A percentile compares a stretch with the other conserved stretches of the same genome.
Conservation (phyloP, 495 filamentous ascomycete species). For the Astrothelium macrocarpum region DNA sequence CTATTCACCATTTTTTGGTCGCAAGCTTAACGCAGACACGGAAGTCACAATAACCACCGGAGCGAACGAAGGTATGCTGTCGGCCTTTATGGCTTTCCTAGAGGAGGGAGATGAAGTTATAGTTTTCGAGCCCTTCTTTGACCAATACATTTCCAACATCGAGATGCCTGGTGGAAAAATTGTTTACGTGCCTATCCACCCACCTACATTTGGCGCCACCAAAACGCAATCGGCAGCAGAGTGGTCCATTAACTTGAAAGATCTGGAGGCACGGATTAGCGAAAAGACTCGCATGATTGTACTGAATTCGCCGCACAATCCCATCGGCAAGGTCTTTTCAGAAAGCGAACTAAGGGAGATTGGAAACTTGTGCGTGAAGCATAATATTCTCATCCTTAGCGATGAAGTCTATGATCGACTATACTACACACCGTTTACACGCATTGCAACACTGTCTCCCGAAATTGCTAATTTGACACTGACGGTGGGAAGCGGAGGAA, state of each 20-base stretch:
- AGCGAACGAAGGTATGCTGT: constrained; percentile 84
- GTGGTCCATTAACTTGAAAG: constrained; percentile 76
- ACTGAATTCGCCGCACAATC: constrained; percentile 79
- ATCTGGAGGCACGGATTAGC: constrained; percentile 78
- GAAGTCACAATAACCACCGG: constrained; percentile 94
- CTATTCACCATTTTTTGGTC: constrained; percentile 77
- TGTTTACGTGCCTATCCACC: constrained; percentile 86
- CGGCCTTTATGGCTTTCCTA: constrained; percentile 95
- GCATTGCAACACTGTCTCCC: constrained; percentile 78
- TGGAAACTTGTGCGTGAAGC: constrained; percentile 80
- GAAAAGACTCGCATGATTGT: constrained; percentile 91
- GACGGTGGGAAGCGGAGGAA: constrained; percentile 89
- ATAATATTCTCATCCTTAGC: constrained; percentile 89
- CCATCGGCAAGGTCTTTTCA: constrained; percentile 90
- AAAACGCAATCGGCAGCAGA: constrained; percentile 75
- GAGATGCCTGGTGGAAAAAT: constrained; percentile 94
- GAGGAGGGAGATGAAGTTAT: constrained; percentile 94
- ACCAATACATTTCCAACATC: constrained; percentile 97
- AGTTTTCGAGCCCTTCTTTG: constrained; percentile 96
- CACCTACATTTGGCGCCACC: constrained; percentile 71
- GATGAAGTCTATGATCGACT: constrained; percentile 96
- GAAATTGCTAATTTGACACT: constrained; percentile 80
- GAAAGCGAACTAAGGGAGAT: constrained; percentile 73
- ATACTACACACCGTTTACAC: constrained; percentile 88
- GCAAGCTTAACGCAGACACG: constrained; percentile 70